Conservation (phyloP, 495 filamentous ascomycete species). For the Collariella sp. region DNA sequence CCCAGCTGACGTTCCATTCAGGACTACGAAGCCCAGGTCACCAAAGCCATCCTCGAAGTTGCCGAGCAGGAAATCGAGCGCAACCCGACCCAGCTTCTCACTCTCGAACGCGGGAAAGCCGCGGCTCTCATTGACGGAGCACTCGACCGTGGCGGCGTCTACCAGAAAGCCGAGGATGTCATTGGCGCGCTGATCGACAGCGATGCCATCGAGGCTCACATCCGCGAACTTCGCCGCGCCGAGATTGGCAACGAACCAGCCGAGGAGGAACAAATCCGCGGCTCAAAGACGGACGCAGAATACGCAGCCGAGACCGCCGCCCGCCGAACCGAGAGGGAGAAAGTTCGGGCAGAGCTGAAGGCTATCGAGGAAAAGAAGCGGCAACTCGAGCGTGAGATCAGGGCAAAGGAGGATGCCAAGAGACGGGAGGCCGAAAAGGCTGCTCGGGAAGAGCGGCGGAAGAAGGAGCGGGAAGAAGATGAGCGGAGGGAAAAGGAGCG, state of each 20-base stretch:
- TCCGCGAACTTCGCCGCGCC: conserved; percentile 58
- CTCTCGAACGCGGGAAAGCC: conserved; percentile 70
- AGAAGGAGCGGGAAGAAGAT: conserved; percentile 48
- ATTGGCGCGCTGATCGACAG: conserved; percentile 61
- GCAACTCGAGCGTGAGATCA: conserved; percentile 53
- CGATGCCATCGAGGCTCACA: conserved; percentile 54
- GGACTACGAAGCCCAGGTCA: conserved; percentile 62
- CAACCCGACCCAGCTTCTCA: conserved; percentile 61
- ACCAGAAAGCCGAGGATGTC: conserved; percentile 59
- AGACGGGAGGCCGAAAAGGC: conserved; percentile 51
- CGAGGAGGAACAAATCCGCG: conserved; percentile 55
- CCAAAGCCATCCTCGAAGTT: conserved; percentile 55
- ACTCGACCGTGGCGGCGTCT: conserved; percentile 72
- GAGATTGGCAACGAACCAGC: conserved; percentile 72
- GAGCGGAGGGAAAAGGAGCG: conserved; percentile 51
- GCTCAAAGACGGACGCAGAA: conserved; percentile 73
- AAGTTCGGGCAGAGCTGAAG: conserved; percentile 53
- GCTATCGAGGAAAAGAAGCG: conserved; percentile 60
- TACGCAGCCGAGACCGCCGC: conserved; percentile 64
- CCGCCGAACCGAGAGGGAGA: conserved; percentile 56
- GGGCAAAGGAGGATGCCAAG: conserved; percentile 48
- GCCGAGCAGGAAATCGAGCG: conserved; percentile 76
- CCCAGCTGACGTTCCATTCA: conserved; percentile 23
- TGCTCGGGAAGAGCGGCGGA: conserved; percentile 51
- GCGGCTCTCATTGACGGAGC: conserved; percentile 80